Conservation (phyloP, 2,329 filamentous ascomycete species). For the Clarireedia hainanense region DNA sequence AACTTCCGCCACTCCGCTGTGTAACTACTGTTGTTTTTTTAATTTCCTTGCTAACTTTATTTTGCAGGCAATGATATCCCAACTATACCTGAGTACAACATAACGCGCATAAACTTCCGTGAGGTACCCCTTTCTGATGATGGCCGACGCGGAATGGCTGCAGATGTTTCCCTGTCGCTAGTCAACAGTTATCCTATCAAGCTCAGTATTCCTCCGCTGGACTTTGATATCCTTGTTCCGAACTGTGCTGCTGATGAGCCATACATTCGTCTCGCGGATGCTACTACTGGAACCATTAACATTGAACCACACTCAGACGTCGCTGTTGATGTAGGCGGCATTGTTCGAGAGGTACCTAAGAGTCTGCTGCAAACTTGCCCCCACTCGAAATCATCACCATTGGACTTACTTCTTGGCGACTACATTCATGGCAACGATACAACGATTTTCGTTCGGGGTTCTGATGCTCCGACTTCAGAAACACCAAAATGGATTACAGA, state of each 20-base stretch:
- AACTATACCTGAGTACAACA: slow-evolving; percentile 70
- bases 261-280: slow-evolving; percentile 72
- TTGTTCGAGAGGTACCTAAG: slow-evolving; percentile 66
- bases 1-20: neutral
- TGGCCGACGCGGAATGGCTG: slow-evolving; percentile 57
- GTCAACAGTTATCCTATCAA: slow-evolving; percentile 73
- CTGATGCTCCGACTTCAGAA: slow-evolving; percentile 53
- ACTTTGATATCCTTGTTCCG: slow-evolving; percentile 77
- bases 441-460: slow-evolving; percentile 76
- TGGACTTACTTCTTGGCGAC: slow-evolving; percentile 71
- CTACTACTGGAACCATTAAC: slow-evolving; percentile 57
- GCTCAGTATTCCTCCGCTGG: slow-evolving; percentile 68
- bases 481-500: slow-evolving; percentile 79
- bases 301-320: slow-evolving; percentile 63
- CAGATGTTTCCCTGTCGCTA: slow-evolving; percentile 66
- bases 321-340: slow-evolving; percentile 59
- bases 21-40: neutral
- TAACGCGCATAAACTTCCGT: slow-evolving; percentile 70
- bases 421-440: slow-evolving; percentile 77
- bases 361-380: slow-evolving; percentile 68
- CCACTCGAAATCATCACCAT: slow-evolving; percentile 66
- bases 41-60: slow-evolving; percentile 18
- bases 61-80: slow-evolving; percentile 60
- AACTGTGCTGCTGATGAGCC: slow-evolving; percentile 67
- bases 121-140: slow-evolving; percentile 52